Base-by-base conservation (phyloP, 768 basidiomycete genomes). In the Tulasnella sp. region DNA sequence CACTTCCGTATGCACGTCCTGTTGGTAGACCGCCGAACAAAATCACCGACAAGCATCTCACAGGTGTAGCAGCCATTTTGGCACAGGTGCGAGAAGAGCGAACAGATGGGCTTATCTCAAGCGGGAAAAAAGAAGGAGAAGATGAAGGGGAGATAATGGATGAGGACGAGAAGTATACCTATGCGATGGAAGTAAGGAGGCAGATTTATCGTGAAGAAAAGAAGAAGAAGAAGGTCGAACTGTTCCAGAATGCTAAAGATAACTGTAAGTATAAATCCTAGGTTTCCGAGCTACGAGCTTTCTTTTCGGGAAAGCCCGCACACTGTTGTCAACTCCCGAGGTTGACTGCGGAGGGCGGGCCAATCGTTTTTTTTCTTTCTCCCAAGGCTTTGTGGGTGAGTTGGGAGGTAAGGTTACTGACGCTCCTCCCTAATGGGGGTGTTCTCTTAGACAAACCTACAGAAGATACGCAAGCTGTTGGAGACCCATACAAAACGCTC, bases 401-500 rank as follows among this genome's bases (percentile, higher is more conserved):
- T n/a, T n/a, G 39, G 34, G 39, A 40, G 10, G 39, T 20, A 40
- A 40, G 19, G 39, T n/a, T 4, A 52, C 40, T 10, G 16, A 45
- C 47, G 57, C 43, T 57, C 45, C 5, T 34, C 27, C 33, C 47
- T 57, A 56, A 47, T 45, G 53, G 27, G 13, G 43, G n/a, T n/a
- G n/a, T 19, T 24, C n/a, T 15, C 56, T 27, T 60, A 96, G 93
- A 92, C 68, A 89, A 91, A 63, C 95, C 95, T 7, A 74, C 83
- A 16, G 92, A 93, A 48, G 92, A 99, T 61, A 50, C 81, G 10
- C 80, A 93, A 62, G 92, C 90, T 28, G 72, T 83, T 35, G 95
- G 95, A 2, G 95, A 99, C 62, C 95, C 95, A 3, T 99, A 96
- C 70, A 98, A 98, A 65, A 98, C 95, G 0, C 72, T 99, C 20